Evolutionary conservation across 208 protist genomes (phyloP).

Genomic region (Tritrichomonas musculus): DNA sequence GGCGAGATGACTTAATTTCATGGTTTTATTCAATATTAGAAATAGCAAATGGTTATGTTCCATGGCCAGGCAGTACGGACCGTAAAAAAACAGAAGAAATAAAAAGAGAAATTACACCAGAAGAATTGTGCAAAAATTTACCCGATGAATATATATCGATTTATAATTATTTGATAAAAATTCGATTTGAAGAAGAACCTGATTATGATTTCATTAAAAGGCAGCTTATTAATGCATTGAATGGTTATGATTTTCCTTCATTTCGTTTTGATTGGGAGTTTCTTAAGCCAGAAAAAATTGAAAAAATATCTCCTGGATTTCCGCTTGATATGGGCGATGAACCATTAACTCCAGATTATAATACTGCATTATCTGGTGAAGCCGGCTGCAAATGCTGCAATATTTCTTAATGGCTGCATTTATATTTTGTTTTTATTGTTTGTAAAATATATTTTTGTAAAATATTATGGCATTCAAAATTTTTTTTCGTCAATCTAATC

Average conservation of each 20-base stretch:
- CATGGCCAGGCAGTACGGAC: not conserved
- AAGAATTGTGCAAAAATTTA: not conserved
- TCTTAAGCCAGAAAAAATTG: too few relatives aligned
- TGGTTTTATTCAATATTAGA: not conserved
- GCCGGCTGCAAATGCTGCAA: too few relatives aligned
- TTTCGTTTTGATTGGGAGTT: too few relatives aligned
- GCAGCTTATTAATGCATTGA: not conserved
- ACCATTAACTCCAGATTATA: too few relatives aligned
- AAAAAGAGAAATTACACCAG: not conserved
- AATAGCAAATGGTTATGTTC: not conserved
- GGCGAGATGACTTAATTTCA: not conserved
- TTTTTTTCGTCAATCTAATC: too few relatives aligned
- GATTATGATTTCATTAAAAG: not conserved
- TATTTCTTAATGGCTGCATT: too few relatives aligned
- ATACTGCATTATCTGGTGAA: too few relatives aligned
- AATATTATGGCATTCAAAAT: too few relatives aligned
- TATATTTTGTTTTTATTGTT: too few relatives aligned
- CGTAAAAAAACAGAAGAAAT: not conserved
- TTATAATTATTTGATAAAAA: not conserved
- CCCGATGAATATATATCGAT: not conserved
- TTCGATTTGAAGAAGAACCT: not conserved
- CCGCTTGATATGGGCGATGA: too few relatives aligned
- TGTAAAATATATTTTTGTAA: too few relatives aligned
- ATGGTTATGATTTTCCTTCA: not conserved
- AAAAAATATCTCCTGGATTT: too few relatives aligned